These are phyloP conservation scores for Globisporangium canariense DNA, from an alignment of 352 stramenopile genomes.

Conservation along the genomic window DNA sequence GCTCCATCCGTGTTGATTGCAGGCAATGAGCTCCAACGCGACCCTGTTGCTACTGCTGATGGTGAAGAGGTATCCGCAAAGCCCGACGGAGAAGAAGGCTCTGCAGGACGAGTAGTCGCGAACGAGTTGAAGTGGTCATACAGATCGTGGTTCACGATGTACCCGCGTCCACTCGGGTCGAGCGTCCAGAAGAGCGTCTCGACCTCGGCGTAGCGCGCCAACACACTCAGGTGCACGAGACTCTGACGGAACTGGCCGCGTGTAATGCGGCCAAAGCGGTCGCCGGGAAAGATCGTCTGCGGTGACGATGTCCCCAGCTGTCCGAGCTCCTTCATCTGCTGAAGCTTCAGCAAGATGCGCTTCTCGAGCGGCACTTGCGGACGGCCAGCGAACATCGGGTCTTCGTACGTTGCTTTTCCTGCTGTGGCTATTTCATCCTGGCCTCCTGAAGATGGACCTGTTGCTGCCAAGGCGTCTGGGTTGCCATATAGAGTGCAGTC, in stretches of 20 bases:
- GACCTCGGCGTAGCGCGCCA: conserved; percentile 65
- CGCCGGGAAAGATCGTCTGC: conserved; percentile 63
- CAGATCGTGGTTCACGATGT: conserved; percentile 52
- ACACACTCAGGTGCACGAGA: conserved; percentile 59
- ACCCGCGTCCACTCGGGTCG: conserved; percentile 58
- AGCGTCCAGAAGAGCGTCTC: conserved; percentile 75
- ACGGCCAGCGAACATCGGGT: conserved; percentile 30
- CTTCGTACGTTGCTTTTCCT: conserved; percentile 8
- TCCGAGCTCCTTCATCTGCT: conserved; percentile 62
- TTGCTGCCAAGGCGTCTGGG: conserved; percentile 21
- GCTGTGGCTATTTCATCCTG: background rate
- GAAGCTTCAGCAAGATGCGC: conserved; percentile 54
- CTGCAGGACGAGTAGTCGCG: background rate
- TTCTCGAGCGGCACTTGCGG: conserved; percentile 36
- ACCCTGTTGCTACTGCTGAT: background rate
- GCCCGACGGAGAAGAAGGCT: background rate
- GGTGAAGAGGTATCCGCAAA: background rate
- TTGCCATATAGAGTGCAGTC: conserved; percentile 29
- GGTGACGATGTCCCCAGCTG: conserved; percentile 44
- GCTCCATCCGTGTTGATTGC: conserved; percentile 24
- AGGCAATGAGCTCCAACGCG: conserved; percentile 27
- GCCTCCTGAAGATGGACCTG: conserved; percentile 17
- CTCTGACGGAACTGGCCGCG: conserved; percentile 68
- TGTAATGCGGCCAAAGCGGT: conserved; percentile 69
- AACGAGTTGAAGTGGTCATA: conserved; percentile 63